These are phyloP conservation scores for Cystobasidium ongulense DNA, from an alignment of 768 basidiomycete species.

Conservation along the genomic window DNA sequence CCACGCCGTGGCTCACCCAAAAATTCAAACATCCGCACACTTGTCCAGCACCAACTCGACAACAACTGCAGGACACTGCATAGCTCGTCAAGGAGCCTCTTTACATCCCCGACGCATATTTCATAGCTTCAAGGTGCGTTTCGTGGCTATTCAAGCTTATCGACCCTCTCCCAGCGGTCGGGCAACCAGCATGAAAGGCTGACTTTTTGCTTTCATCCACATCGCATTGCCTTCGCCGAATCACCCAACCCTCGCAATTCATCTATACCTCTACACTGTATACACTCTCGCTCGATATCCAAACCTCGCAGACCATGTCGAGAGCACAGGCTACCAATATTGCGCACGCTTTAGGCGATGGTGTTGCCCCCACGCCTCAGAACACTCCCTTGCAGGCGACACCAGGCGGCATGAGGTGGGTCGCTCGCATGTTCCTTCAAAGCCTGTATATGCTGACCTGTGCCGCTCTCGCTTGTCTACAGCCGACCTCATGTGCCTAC, in stretches of 20 bases:
- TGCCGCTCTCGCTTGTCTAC: neutral
- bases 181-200: neutral
- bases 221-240: neutral
- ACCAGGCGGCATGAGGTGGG: conserved; percentile 29
- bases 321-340: conserved; percentile 28
- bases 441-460: neutral
- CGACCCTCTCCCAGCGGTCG: neutral
- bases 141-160: neutral
- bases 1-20: too few species aligned
- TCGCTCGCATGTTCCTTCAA: neutral
- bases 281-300: neutral
- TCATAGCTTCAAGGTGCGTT: neutral
- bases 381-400: conserved; percentile 30
- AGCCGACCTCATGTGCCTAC: conserved; percentile 41
- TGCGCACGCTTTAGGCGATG: conserved; percentile 24
- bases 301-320: conserved; percentile 17
- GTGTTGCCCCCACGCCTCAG: conserved; percentile 21
- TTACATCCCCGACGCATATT: neutral
- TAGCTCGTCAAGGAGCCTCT: neutral
- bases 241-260: neutral
- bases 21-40: neutral
- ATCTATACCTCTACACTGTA: neutral
- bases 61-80: neutral
- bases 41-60: neutral
- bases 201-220: neutral